A percentile compares a stretch with the other conserved stretches of the same genome.
These are phyloP conservation scores for Toxoplasma gondii DNA, from an alignment of 169 alveolate species.

Conservation along the genomic window DNA sequence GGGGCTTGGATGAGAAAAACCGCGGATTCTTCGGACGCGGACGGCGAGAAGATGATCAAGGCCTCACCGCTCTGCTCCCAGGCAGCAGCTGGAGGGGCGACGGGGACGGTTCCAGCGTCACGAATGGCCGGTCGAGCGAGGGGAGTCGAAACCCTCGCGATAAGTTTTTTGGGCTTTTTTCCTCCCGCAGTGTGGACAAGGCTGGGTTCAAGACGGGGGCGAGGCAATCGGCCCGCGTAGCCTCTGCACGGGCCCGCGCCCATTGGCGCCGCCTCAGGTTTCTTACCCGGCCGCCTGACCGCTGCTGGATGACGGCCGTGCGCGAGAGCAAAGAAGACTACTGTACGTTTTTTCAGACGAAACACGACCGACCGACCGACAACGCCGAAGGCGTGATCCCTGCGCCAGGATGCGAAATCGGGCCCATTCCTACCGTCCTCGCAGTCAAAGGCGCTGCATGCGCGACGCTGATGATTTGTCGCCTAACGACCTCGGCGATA, in stretches of 20 bases:
- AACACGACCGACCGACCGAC: background rate
- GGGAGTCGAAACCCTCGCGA: no score
- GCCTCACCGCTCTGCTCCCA: no score
- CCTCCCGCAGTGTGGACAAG: background rate
- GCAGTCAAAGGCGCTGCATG: background rate
- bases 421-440: slow-evolving; percentile 22
- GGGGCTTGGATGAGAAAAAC: no score
- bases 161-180: background rate
- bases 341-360: background rate
- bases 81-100: no score
- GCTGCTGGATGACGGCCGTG: background rate
- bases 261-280: background rate
- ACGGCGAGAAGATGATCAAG: no score
- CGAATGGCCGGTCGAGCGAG: no score
- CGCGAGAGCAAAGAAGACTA: background rate
- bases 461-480: slow-evolving; percentile 21
- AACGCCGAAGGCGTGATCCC: background rate
- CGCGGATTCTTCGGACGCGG: no score
- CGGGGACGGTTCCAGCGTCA: no score
- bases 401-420: background rate
- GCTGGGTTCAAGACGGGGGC: background rate
- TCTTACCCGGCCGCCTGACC: background rate
- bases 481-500: background rate
- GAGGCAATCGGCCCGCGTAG: background rate
- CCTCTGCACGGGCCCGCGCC: background rate